These are phyloP conservation scores for Nepenthes gracilis DNA, from an alignment of 148 eudicot species.

Conservation along the genomic window DNA sequence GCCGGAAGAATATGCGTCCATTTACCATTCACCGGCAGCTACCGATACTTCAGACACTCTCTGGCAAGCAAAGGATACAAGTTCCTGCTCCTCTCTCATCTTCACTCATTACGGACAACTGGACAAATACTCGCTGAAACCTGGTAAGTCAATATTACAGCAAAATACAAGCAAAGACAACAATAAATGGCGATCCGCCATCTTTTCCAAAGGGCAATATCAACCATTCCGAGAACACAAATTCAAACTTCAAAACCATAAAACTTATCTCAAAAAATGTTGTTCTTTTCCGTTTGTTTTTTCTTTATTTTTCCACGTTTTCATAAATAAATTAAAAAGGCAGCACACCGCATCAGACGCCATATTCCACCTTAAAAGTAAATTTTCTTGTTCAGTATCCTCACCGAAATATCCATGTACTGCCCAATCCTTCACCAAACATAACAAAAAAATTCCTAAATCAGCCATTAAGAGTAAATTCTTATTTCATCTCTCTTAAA, in stretches of 20 bases:
- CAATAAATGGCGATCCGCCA: constrained; percentile 4
- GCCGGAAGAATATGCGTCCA: constrained; percentile 80
- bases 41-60: constrained; percentile 15
- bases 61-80: constrained; percentile 19
- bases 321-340: too few species aligned
- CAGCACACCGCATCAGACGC: too few species aligned
- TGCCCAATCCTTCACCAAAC: too few species aligned
- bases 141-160: constrained; percentile 30
- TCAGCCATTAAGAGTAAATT: too few species aligned
- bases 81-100: constrained; percentile 22
- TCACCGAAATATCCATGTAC: too few species aligned
- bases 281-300: too few species aligned
- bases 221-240: constrained; percentile 2
- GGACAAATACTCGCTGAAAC: constrained; percentile 18
- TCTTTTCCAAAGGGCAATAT: constrained; percentile 1
- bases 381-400: too few species aligned
- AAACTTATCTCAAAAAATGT: neutral
- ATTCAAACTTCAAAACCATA: neutral
- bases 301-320: too few species aligned
- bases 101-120: constrained; percentile 14
- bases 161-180: constrained; percentile 21
- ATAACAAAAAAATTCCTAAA: too few species aligned
- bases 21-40: constrained; percentile 13
- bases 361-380: too few species aligned
- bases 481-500: too few species aligned